Evolutionary conservation across 495 filamentous ascomycete genomes (phyloP), one percentile per base, ranked within the genome.

Genomic region (Hypoxylon subgilvum): DNA sequence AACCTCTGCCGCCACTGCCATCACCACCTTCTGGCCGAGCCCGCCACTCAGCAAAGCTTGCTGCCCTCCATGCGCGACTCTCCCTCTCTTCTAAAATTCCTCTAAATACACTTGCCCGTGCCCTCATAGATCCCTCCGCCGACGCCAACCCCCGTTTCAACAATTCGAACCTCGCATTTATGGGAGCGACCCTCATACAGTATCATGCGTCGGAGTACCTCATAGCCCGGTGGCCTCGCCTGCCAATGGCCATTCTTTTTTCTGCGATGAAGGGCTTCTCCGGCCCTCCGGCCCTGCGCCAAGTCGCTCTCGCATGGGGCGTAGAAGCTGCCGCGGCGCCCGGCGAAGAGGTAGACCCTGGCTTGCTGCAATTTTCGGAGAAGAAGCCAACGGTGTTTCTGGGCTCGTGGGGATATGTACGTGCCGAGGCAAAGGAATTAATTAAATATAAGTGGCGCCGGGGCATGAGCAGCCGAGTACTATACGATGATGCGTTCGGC

Each of bases 1-100:
- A 28, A 12, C 6, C 12, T 7, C 34, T 3, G 17, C n/a, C 18
- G 38, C 38, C 53, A 3, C 52, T 80, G 27, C 83, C 89, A 54
- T 92, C 89, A 67, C 91, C 88, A 60, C 82, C 80, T 50, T 83
- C 86, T 52, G 77, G 82, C 61, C 78, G 78, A 57, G 88, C 92
- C n/a, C 71, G 79, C 47, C 67, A 76, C 54, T 97, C 94, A 46
- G 86, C 93, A 50, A 96, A 96, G 77, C 89, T 98, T 67, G 85
- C 92, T 58, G 91, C 94, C 51, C 86, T 98, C 25, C 92, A 96
- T 74, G 88, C 92, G 67, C 92, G 94, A 67, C 87, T 98, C 40
- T 84, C 84, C 45, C 86, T 98, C 53, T 86, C 92, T 23, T 78
- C 83, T 27, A 87, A 86, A 71, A 80, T 97, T 60, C 95, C 94